Conservation (phyloP, 352 stramenopile species). For the Thalassiosira ordinaria region DNA sequence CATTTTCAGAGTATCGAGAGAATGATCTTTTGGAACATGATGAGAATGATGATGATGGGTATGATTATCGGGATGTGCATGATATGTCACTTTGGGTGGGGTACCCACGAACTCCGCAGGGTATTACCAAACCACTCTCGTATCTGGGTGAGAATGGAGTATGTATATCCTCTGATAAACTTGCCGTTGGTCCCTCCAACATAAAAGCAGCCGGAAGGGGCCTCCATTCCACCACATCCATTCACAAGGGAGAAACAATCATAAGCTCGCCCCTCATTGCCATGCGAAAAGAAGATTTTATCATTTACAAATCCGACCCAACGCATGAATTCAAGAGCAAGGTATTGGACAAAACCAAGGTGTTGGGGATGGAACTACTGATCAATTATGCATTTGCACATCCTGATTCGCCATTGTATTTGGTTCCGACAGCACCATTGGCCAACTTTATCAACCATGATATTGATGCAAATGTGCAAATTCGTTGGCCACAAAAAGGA, state of each 20-base stretch:
- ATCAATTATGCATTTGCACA: constrained; percentile 60
- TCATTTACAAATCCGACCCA: constrained; percentile 49
- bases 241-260: constrained; percentile 64
- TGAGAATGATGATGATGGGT: constrained; percentile 5
- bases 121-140: constrained; percentile 43
- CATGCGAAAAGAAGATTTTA: constrained; percentile 54
- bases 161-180: constrained; percentile 62
- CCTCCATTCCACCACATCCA: constrained; percentile 61
- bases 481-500: constrained; percentile 54
- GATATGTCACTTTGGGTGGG: too few relatives aligned
- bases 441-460: constrained; percentile 63
- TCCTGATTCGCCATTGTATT: constrained; percentile 43
- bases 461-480: constrained; percentile 59
- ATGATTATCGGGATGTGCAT: background rate
- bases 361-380: constrained; percentile 52
- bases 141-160: constrained; percentile 70
- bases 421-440: constrained; percentile 44
- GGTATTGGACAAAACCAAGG: constrained; percentile 24
- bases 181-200: constrained; percentile 34
- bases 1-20: constrained; percentile 44
- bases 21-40: constrained; percentile 47
- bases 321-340: constrained; percentile 25
- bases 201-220: constrained; percentile 69
- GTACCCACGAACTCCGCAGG: too few relatives aligned
- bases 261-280: constrained; percentile 67